phyloP scores from a whole-genome alignment of 768 basidiomycete genomes.

The Phylloporus sp. region DNA sequence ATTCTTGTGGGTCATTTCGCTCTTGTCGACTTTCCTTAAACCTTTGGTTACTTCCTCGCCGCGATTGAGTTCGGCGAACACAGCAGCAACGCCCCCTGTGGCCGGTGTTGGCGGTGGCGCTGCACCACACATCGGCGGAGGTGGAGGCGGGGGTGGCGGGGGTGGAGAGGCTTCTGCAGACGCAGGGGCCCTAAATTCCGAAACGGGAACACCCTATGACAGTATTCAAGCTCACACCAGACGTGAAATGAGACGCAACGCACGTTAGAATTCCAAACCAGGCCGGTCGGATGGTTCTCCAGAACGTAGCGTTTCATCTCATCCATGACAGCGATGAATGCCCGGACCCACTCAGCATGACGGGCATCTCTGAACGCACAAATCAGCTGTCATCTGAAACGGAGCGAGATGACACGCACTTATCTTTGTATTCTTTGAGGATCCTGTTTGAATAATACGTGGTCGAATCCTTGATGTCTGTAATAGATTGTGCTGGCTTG shows the following conservation, averaged over 20 bases:
- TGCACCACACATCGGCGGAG: slow-evolving; percentile 45
- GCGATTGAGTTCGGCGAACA: slow-evolving; percentile 88
- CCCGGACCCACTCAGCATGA: slow-evolving; percentile 85
- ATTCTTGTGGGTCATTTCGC: slow-evolving; percentile 99
- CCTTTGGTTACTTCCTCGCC: slow-evolving; percentile 89
- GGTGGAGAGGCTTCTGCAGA: slow-evolving; percentile 24
- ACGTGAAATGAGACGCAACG: slow-evolving; percentile 9
- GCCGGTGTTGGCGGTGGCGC: slow-evolving; percentile 41
- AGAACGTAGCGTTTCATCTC: slow-evolving; percentile 78
- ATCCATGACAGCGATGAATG: slow-evolving; percentile 67
- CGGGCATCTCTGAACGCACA: slow-evolving; percentile 64
- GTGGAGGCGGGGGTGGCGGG: slow-evolving; percentile 55
- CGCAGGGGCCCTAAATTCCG: slow-evolving; percentile 45
- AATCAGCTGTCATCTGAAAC: slow-evolving; percentile 4
- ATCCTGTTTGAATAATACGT: slow-evolving; percentile 88
- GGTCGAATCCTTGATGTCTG: slow-evolving; percentile 79
- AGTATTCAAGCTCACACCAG: not conserved
- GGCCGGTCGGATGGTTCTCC: slow-evolving; percentile 81
- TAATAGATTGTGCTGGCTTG: slow-evolving; percentile 78
- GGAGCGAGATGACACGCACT: slow-evolving; percentile 47
- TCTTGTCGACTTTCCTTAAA: slow-evolving; percentile 90
- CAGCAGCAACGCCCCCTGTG: slow-evolving; percentile 61
- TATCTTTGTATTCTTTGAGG: slow-evolving; percentile 90
- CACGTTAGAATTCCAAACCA: slow-evolving; percentile 86
- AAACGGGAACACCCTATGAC: slow-evolving; percentile 52